Evolutionary conservation across 108 stramenopile species (phyloP).

Genomic region (Fistulifera solaris): DNA sequence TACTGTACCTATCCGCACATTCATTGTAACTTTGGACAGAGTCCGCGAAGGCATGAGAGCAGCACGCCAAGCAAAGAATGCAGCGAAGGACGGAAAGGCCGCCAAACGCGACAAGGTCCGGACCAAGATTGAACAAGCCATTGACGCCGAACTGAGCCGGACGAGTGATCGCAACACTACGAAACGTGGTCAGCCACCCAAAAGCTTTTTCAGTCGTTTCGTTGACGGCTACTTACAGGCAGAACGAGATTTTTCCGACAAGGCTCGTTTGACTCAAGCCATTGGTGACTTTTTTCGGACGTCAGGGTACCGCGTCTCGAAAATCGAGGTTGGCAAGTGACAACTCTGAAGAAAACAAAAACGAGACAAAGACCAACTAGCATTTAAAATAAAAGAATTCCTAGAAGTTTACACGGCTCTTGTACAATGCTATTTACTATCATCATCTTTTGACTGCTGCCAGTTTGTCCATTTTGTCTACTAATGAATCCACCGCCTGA

Average conservation of each 20-base stretch:
- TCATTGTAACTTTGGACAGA: conserved; percentile 75
- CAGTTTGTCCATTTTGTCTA: conserved; percentile 29
- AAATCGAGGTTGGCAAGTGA: too few relatives aligned
- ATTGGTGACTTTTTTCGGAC: conserved; percentile 63
- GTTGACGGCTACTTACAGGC: conserved; percentile 71
- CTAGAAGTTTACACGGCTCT: too few relatives aligned
- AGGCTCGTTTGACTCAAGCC: conserved; percentile 50
- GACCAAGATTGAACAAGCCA: background rate
- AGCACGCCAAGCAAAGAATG: conserved; percentile 67
- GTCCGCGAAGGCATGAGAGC: conserved; percentile 67
- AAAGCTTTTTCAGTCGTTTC: conserved; percentile 73
- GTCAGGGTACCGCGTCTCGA: too few relatives aligned
- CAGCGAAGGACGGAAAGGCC: conserved; percentile 6
- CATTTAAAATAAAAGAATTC: background rate
- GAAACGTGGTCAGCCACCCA: conserved; percentile 15
- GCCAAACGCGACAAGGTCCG: conserved; percentile 3
- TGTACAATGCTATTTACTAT: conserved; percentile 15
- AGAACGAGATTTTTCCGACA: conserved; percentile 41
- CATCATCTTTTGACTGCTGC: conserved; percentile 52
- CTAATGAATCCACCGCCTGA: conserved; percentile 60
- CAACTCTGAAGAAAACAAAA: too few relatives aligned
- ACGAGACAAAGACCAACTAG: background rate
- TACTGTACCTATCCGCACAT: conserved; percentile 71
- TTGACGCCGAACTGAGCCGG: background rate
- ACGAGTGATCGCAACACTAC: background rate